These are phyloP conservation scores for Neoascochyta sp. DNA, from an alignment of 2,329 filamentous ascomycete genomes.

Conservation along the genomic window DNA sequence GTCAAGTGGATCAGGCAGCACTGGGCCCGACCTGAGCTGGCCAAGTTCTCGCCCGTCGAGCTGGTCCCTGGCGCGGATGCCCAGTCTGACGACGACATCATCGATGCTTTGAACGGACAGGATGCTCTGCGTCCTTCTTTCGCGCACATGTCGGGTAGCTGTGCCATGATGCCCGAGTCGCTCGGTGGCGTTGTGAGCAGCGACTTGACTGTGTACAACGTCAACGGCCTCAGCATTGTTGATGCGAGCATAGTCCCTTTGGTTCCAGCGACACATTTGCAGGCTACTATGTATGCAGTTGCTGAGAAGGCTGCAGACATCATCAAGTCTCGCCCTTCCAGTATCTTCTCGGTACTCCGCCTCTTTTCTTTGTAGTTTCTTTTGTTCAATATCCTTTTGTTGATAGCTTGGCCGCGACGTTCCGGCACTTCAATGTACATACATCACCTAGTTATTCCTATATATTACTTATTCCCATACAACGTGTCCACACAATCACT, in stretches of 20 bases:
- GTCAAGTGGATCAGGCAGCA: slow-evolving; percentile 36
- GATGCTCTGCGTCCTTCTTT: slow-evolving; percentile 17
- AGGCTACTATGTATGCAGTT: slow-evolving; percentile 31
- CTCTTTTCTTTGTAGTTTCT: no score
- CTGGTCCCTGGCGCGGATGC: slow-evolving; percentile 19
- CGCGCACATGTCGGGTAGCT: slow-evolving; percentile 25
- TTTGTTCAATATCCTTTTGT: no score
- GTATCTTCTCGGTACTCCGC: no score
- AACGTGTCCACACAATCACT: no score
- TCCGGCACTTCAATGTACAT: no score
- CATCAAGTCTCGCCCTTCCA: slow-evolving; percentile 25
- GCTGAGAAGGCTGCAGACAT: slow-evolving; percentile 33
- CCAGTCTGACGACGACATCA: slow-evolving; percentile 26
- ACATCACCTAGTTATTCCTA: no score
- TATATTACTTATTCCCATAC: no score
- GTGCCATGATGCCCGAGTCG: slow-evolving; percentile 28
- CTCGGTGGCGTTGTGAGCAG: slow-evolving; percentile 26
- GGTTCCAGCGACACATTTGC: slow-evolving; percentile 27
- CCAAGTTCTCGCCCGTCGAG: slow-evolving; percentile 32
- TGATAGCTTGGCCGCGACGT: no score
- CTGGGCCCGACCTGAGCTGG: slow-evolving; percentile 30
- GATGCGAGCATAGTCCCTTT: slow-evolving; percentile 32
- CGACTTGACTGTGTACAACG: slow-evolving; percentile 23
- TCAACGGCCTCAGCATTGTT: slow-evolving; percentile 25
- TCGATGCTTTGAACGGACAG: slow-evolving; percentile 11